Base-by-base conservation (phyloP, 169 alveolate species). In the Plasmodium malariae region DNA sequence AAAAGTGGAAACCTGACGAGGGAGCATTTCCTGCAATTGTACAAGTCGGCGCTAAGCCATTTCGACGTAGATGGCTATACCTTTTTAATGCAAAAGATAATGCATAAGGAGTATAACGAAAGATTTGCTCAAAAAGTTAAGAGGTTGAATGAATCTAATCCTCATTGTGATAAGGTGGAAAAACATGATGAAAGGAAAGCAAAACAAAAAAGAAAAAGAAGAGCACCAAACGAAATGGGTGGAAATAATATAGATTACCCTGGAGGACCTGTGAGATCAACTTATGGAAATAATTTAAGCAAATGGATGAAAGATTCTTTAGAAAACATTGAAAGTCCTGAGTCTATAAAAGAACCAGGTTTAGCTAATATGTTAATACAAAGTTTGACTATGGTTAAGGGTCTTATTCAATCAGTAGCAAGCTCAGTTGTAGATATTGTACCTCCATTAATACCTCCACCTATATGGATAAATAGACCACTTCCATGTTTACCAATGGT, bases 401-500 rank as follows among this genome's bases (percentile, higher is more conserved):
- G 97, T 0, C 69, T 95, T 17, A 76, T 95, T n/a, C 96, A 94
- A 69, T 74, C 97, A 2, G 93, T 89, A 1, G 89, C 95, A 0
- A 96, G 96, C 1, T 57, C 92, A 1, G 93, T 95, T 2, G 94
- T 95, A 32, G 97, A 95, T 60, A 72, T 93, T 12, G 97, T 95
- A 0, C 97, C 97, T 21, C 97, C 97, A 11, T 55, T 94, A 14
- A 92, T 95, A 3, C 94, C 96, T 0, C 94, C 96, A 49, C 94
- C 92, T 78, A 60, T 91, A 4, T 76, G 89, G 94, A 69, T 88
- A 11, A 80, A 63, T 34, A 95, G 97, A 76, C 97, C 95, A 17
- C 87, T 95, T 54, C 97, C 97, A 57, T 95, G 97, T 62, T 87
- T 95, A 0, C 97, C 97, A 14, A 95, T 95, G 97, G 92, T 95